Percentiles rank a stretch among this genome's conserved stretches.
Evolutionary conservation across 2,329 filamentous ascomycete species (phyloP).

Genomic region (Hansfordia pulvinata): DNA sequence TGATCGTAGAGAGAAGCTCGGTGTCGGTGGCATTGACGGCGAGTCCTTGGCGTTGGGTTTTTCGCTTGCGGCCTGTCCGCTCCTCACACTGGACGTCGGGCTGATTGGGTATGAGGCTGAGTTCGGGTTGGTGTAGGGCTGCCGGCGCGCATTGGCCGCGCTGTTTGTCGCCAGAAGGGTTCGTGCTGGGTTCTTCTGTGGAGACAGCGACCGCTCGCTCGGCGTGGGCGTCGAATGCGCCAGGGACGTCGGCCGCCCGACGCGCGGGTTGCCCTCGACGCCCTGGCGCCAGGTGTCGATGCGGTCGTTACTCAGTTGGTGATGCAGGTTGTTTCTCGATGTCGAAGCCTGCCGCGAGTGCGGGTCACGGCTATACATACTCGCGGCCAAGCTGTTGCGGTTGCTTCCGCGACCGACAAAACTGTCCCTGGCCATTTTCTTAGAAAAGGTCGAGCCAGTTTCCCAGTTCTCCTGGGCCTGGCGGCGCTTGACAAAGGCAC

Average conservation of each 20-base stretch:
- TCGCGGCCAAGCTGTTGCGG: conserved; percentile 38
- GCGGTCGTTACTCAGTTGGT: conserved; percentile 44
- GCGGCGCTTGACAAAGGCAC: conserved; percentile 66
- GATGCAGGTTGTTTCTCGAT: too few species aligned
- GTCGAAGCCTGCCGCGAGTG: too few species aligned
- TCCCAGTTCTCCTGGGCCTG: conserved; percentile 57
- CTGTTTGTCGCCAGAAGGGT: conserved; percentile 20
- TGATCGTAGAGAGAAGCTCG: conserved; percentile 38
- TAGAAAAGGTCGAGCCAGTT: conserved; percentile 61
- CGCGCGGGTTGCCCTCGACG: conserved; percentile 27
- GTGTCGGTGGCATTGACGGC: conserved; percentile 30
- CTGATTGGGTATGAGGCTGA: conserved; percentile 18
- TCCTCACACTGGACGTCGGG: conserved; percentile 21
- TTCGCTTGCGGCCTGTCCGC: conserved; percentile 7
- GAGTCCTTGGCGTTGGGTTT: conserved; percentile 8
- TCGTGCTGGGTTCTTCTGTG: conserved; percentile 27
- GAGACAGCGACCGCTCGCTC: conserved; percentile 43
- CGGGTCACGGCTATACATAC: conserved; percentile 24
- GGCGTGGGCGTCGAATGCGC: conserved; percentile 21
- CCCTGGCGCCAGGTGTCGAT: conserved; percentile 81
- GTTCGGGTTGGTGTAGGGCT: conserved; percentile 23
- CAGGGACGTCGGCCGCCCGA: conserved; percentile 21
- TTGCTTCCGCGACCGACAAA: conserved; percentile 44
- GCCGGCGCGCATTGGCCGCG: conserved; percentile 26
- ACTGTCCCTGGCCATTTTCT: conserved; percentile 46